Evolutionary conservation across 1,284 basidiomycete genomes (phyloP).

Genomic region (Taiwanofungus camphoratus): DNA sequence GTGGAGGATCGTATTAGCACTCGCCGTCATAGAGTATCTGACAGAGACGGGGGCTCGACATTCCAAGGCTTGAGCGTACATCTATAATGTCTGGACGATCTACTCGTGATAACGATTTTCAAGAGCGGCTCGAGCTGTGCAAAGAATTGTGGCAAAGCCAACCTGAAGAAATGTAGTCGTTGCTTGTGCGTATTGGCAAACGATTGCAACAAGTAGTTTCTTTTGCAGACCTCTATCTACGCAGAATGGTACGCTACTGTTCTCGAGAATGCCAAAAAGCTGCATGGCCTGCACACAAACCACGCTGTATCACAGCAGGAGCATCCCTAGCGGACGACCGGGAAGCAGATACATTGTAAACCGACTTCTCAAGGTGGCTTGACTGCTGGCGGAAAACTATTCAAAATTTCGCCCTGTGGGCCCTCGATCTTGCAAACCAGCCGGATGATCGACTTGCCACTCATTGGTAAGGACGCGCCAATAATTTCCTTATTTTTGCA

Average conservation of each 20-base stretch:
- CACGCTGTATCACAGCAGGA: conserved; percentile 7
- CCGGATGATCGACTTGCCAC: conserved; percentile 14
- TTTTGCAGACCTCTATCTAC: neutral
- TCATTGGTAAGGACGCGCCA: conserved; percentile 11
- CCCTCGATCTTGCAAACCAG: conserved; percentile 26
- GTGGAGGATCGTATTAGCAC: no score
- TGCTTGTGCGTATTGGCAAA: neutral
- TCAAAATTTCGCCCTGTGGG: conserved; percentile 2
- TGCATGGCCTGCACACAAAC: conserved; percentile 8
- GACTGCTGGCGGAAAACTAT: conserved; percentile 8
- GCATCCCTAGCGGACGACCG: neutral
- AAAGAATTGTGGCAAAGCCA: neutral
- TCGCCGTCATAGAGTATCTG: no score
- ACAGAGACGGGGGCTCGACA: no score
- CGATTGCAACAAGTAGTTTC: neutral
- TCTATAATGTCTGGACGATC: neutral
- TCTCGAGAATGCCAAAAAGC: conserved; percentile 3
- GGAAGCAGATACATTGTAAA: conserved; percentile 4
- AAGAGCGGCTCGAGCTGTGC: neutral
- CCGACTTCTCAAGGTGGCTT: conserved; percentile 9
- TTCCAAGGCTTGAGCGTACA: no score
- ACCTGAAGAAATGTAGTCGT: neutral
- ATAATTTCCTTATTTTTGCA: no score
- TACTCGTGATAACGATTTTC: neutral
- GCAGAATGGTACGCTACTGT: conserved; percentile 4